Evolutionary conservation across 139 green algal species (phyloP), one percentile per base, ranked within the genome.

Genomic region (Volvox africanus): DNA sequence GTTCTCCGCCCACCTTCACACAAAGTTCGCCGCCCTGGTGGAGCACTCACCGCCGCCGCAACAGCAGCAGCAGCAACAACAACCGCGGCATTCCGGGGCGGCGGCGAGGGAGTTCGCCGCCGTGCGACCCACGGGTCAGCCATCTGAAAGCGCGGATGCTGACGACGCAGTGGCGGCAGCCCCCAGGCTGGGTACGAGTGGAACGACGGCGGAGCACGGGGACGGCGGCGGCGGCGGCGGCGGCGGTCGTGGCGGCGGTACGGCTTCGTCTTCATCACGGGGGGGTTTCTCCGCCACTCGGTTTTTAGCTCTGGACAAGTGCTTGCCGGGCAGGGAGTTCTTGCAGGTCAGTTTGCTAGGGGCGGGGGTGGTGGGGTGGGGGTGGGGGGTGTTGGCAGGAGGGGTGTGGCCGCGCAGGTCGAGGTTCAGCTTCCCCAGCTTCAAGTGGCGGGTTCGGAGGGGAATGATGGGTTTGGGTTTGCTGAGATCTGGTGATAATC

Each of bases 241-340:
- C 37, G 84, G 71, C 22, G 85, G 79, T 81, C 79, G 68, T n/a
- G n/a, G n/a, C n/a, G n/a, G n/a, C n/a, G n/a, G n/a, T n/a, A n/a
- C n/a, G 37, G 80, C 36, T 44, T 30, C 76, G 1, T 5, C 44
- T 55, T 55, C 30, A n/a, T 33, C 77, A 61, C 77, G 73, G 3
- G 61, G 88, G 21, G 80, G 76, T 68, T 69, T 89, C 71, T 33
- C 77, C 33, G 67, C 44, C n/a, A 99, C 97, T 0, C 91, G 94
- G 1, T 99, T 99, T 91, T 93, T 99, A 67, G 96, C 98, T 0
- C 93, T 99, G 44, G 98, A 99, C 95, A 99, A 99, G 95, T 99
- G 97, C 95, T 94, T 99, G 24, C 98, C 98, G 1, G 92, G 95
- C 5, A 81, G 98, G 30, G 93, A 97, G 84, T 99, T 99, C 89